phyloP scores from a whole-genome alignment of 352 stramenopile species.

The Pythium volutum region DNA sequence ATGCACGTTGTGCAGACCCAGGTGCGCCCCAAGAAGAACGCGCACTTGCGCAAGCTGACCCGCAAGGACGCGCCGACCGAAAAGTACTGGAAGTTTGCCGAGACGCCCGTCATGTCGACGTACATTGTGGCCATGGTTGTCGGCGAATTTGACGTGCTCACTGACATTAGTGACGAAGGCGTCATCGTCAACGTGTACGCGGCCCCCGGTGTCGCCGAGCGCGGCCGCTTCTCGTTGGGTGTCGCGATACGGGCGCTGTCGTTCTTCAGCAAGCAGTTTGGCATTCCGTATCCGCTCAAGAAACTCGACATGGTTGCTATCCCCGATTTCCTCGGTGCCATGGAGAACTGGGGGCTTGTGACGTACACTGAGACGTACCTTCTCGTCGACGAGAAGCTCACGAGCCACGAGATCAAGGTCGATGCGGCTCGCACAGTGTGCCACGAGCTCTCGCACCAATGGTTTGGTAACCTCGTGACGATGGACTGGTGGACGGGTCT shows the following conservation, averaged over 20 bases:
- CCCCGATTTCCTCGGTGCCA: constrained; percentile 93
- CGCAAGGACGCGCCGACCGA: constrained; percentile 43
- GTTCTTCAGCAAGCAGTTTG: constrained; percentile 74
- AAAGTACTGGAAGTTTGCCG: constrained; percentile 84
- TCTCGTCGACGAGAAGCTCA: constrained; percentile 74
- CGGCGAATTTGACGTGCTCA: constrained; percentile 96
- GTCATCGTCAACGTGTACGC: constrained; percentile 96
- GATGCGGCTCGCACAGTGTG: constrained; percentile 93
- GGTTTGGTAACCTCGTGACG: constrained; percentile 98
- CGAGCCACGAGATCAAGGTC: constrained; percentile 54
- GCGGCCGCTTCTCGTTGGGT: constrained; percentile 90
- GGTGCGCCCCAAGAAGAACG: constrained; percentile 54
- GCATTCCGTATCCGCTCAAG: constrained; percentile 93
- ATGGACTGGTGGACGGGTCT: constrained; percentile 96
- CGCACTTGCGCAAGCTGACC: constrained; percentile 45
- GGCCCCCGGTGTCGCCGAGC: constrained; percentile 86
- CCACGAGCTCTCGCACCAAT: constrained; percentile 97
- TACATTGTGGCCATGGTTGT: constrained; percentile 97
- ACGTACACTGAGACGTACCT: constrained; percentile 95
- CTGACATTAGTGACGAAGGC: constrained; percentile 83
- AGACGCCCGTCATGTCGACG: constrained; percentile 96
- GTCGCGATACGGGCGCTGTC: constrained; percentile 57
- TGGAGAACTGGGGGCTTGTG: constrained; percentile 95
- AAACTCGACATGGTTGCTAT: constrained; percentile 99
- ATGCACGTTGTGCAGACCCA: constrained; percentile 92